phyloP scores from a whole-genome alignment of 2,329 filamentous ascomycete genomes.

The Arthrobotrys pseudoclavata region DNA sequence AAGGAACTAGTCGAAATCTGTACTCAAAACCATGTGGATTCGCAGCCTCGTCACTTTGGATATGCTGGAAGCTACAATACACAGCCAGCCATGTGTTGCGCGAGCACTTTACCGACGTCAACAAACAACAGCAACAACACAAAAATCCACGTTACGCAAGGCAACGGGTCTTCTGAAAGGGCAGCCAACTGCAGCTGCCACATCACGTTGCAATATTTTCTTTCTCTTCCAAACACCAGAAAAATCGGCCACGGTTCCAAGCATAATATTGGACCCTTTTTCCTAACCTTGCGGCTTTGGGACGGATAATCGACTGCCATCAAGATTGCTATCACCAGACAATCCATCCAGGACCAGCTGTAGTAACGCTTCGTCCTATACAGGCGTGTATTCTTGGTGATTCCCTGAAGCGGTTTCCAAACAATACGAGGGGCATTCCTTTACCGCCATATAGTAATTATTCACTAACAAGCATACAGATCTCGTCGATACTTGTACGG shows the following conservation, averaged over 20 bases:
- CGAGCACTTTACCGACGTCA: not conserved
- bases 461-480: not conserved
- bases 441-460: not conserved
- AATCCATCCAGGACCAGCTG: no score
- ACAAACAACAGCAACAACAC: slow-evolving; percentile 23
- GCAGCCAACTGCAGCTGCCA: slow-evolving; percentile 3
- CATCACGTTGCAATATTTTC: not conserved
- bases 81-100: slow-evolving; percentile 5
- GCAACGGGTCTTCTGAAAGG: not conserved
- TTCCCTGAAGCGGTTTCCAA: no score
- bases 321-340: no score
- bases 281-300: no score
- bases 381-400: no score
- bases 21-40: no score
- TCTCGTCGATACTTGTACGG: not conserved
- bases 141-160: slow-evolving; percentile 13
- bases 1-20: no score
- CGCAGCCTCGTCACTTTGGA: no score
- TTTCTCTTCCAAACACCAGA: not conserved
- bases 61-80: not conserved
- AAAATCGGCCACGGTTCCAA: not conserved
- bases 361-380: no score
- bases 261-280: not conserved
- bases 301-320: no score
- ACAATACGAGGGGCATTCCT: no score